Evolutionary conservation across 192 early-diverging fungal genomes (phyloP).

Genomic region (Backusella luteola): DNA sequence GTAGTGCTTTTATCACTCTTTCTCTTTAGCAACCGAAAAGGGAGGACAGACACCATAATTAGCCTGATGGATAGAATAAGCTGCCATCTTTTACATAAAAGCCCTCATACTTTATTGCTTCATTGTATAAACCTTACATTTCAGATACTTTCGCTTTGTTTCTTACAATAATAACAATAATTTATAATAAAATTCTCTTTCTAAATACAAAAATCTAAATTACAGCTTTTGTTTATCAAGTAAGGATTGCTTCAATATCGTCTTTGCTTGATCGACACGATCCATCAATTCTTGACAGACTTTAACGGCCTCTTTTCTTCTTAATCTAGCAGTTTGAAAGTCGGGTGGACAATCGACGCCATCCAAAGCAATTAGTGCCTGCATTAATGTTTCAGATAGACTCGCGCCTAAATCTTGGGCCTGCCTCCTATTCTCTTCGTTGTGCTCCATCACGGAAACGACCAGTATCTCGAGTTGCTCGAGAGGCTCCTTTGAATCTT

Average conservation of each 20-base stretch:
- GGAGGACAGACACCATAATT: not conserved
- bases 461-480: slow-evolving; percentile 26
- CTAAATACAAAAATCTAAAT: not conserved
- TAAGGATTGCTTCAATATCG: slow-evolving; percentile 7
- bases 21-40: not conserved
- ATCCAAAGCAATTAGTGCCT: slow-evolving; percentile 75
- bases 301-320: slow-evolving; percentile 71
- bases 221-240: not conserved
- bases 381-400: slow-evolving; percentile 74
- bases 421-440: slow-evolving; percentile 51
- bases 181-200: not conserved
- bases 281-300: slow-evolving; percentile 74
- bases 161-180: not conserved
- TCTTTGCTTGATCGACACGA: slow-evolving; percentile 68
- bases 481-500: slow-evolving; percentile 37
- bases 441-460: slow-evolving; percentile 27
- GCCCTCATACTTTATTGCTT: not conserved
- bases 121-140: not conserved
- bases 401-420: slow-evolving; percentile 64
- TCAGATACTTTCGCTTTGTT: not conserved
- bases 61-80: not conserved
- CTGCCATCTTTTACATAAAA: not conserved
- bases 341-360: slow-evolving; percentile 66
- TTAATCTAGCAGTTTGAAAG: slow-evolving; percentile 67
- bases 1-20: not conserved